A percentile compares a stretch with the other conserved stretches of the same genome.
These are phyloP conservation scores for Strobilomyces confusus DNA, from an alignment of 768 basidiomycete genomes.

Conservation along the genomic window DNA sequence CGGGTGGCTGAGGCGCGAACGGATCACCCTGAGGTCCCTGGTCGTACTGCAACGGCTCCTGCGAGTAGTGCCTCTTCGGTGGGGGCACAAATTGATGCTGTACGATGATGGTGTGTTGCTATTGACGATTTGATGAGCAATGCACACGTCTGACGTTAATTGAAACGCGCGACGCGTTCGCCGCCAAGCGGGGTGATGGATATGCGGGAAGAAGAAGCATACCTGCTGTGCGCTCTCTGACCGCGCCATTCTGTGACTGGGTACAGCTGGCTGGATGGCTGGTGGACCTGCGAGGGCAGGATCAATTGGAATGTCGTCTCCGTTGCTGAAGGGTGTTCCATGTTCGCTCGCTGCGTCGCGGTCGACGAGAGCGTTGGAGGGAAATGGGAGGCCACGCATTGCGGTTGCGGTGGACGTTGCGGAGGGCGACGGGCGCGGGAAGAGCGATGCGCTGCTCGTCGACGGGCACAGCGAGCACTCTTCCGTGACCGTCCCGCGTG, in stretches of 20 bases:
- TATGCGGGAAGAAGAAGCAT: constrained; percentile 28
- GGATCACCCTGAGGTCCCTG: constrained; percentile 81
- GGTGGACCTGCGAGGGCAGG: constrained; percentile 54
- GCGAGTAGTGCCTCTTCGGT: constrained; percentile 23
- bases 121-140: constrained; percentile 20
- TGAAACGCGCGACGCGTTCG: constrained; percentile 72
- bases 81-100: constrained; percentile 27
- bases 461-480: constrained; percentile 33
- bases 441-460: constrained; percentile 29
- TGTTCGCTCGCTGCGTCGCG: constrained; percentile 58
- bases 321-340: constrained; percentile 54
- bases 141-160: constrained; percentile 27
- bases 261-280: constrained; percentile 51
- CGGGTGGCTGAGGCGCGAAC: constrained; percentile 63
- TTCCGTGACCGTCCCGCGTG: constrained; percentile 32
- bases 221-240: constrained; percentile 32
- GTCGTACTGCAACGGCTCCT: constrained; percentile 50
- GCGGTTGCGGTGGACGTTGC: constrained; percentile 7
- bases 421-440: constrained; percentile 14
- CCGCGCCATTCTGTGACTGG: constrained; percentile 25
- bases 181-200: constrained; percentile 20
- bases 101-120: constrained; percentile 25
- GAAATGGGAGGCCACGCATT: constrained; percentile 64
- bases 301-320: constrained; percentile 76
- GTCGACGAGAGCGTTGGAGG: constrained; percentile 39